Base-by-base conservation (phyloP, 169 alveolate species). In the Plasmodium gaboni region DNA sequence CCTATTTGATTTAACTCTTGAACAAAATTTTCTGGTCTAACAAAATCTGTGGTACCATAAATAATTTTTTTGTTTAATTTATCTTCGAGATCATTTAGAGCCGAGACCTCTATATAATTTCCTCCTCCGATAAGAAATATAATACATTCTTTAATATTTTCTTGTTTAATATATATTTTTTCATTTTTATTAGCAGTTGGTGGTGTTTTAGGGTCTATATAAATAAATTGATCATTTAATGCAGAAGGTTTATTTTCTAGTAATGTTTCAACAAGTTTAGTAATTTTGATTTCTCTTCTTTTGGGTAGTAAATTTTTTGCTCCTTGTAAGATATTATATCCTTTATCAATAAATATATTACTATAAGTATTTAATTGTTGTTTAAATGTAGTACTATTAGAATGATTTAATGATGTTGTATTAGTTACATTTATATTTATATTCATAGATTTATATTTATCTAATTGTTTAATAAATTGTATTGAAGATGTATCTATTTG, bases 91-190 rank as follows among this genome's bases (percentile, higher is more conserved):
- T 94, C 96, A 68, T 91, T 90, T 60, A 95, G 44, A 24, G 94
- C 95, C 12, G 92, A 87, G 17, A 96, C 93, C 65, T 95, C 97
- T 48, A 89, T 92, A 91, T 92, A 95, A 73, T 93, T 92, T 32
- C 97, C 97, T 32, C 97, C 97, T 2, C 97, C 97, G 0, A 95
- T 93, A 1, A 95, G 83, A 63, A 95, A 95, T 1, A 95, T 93
- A 10, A 94, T 87, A 67, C 93, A 95, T 53, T 90, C 95, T 70
- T 91, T 92, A 50, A 91, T 85, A 68, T 94, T 93, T 38, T 94
- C 96, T 44, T 93, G 93, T 24, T 92, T 88, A 12, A 95, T 93
- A 44, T 71, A 93, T 57, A 88, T 73, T 42, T 59, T 87, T 12
- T 73, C 83, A 32, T 28, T 50, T 28, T 51, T 8, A 24, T 9